A percentile compares a stretch with the other conserved stretches of the same genome.
Conservation (phyloP, 306 rosid species). For the Potentilla sterilis region DNA sequence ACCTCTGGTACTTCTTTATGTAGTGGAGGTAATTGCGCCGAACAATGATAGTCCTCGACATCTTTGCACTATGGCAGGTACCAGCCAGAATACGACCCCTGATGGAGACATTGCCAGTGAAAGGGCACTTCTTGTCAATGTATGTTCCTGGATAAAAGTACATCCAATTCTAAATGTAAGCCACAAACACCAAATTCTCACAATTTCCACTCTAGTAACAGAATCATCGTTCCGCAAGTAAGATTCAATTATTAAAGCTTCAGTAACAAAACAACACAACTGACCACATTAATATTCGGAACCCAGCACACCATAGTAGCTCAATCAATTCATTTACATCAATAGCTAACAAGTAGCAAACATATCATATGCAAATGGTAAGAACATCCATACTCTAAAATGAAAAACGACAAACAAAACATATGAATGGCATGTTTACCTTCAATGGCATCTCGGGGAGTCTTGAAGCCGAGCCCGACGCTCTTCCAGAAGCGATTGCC, state of each 20-base stretch:
- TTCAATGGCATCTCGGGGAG: slow-evolving; percentile 62
- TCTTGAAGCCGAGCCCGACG: slow-evolving; percentile 59
- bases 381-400: background rate
- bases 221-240: background rate
- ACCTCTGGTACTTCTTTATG: slow-evolving; percentile 66
- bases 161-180: background rate
- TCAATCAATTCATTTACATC: too few relatives aligned
- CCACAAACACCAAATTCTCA: background rate
- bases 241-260: background rate
- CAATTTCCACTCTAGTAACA: background rate
- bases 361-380: background rate
- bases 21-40: slow-evolving; percentile 64
- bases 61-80: slow-evolving; percentile 75
- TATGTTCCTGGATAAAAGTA: slow-evolving; percentile 40
- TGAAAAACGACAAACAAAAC: background rate
- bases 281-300: too few relatives aligned
- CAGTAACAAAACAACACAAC: too few relatives aligned
- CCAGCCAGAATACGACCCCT: slow-evolving; percentile 68
- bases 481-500: slow-evolving; percentile 57
- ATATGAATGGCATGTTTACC: slow-evolving; percentile 21
- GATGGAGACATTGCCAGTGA: slow-evolving; percentile 58
- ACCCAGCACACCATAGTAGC: too few relatives aligned
- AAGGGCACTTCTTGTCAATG: slow-evolving; percentile 70
- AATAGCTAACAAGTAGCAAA: background rate
- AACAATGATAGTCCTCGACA: slow-evolving; percentile 63